A percentile compares a stretch with the other conserved stretches of the same genome.
phyloP scores from a whole-genome alignment of 345 rosid genomes.

The Ailanthus altissimus region DNA sequence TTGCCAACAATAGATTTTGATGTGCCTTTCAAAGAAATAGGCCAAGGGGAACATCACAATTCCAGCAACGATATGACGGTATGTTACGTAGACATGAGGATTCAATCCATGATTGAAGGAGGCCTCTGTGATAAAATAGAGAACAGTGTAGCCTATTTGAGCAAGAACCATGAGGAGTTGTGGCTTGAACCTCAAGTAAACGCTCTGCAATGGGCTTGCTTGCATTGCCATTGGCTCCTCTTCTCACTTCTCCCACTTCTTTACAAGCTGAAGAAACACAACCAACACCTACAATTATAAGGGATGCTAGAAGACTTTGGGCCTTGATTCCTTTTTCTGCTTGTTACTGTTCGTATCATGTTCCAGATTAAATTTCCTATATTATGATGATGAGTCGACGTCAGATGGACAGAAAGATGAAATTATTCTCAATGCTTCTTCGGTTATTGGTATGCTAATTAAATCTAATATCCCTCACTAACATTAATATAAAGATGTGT shows the following conservation, averaged over 20 bases:
- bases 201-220: not conserved
- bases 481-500: not conserved
- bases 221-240: conserved; percentile 10
- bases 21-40: conserved; percentile 56
- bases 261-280: conserved; percentile 5
- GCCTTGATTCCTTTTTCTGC: conserved; percentile 24
- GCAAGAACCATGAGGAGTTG: conserved; percentile 53
- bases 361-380: conserved; percentile 28
- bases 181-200: conserved; percentile 44
- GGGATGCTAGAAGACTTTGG: not conserved
- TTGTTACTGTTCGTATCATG: conserved; percentile 32
- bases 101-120: conserved; percentile 74
- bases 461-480: not conserved
- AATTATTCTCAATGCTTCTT: conserved; percentile 22
- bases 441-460: not conserved
- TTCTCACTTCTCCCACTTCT: conserved; percentile 6
- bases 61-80: conserved; percentile 54
- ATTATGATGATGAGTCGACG: not conserved
- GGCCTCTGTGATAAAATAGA: conserved; percentile 63
- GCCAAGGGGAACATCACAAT: conserved; percentile 57
- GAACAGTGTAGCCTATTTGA: conserved; percentile 54
- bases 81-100: conserved; percentile 69
- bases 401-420: not conserved
- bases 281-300: conserved; percentile 6
- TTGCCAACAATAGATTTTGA: not conserved